phyloP scores from a whole-genome alignment of 2,329 filamentous ascomycete genomes.

The Pyrenochaeta sp. region DNA sequence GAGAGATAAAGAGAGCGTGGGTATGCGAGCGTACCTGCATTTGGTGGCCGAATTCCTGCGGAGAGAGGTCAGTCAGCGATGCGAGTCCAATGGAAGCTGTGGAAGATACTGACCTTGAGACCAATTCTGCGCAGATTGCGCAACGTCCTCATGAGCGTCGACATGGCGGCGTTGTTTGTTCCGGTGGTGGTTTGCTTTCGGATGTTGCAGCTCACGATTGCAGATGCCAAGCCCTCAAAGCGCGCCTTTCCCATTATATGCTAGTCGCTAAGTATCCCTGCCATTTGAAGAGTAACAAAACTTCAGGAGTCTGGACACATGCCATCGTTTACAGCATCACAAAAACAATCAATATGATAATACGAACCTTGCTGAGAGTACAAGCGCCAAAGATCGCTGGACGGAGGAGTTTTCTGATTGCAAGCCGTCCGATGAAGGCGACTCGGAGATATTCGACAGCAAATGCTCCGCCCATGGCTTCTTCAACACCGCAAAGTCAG shows the following conservation, averaged over 20 bases:
- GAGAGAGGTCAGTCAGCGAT: conserved; percentile 42
- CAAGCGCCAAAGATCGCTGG: conserved; percentile 29
- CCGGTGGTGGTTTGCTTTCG: conserved; percentile 17
- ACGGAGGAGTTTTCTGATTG: conserved; percentile 24
- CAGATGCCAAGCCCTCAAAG: conserved; percentile 31
- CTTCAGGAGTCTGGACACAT: conserved; percentile 26
- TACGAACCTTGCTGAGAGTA: conserved; percentile 38
- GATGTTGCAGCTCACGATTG: conserved; percentile 32
- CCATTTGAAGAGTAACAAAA: conserved; percentile 33
- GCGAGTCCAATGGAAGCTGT: conserved; percentile 16
- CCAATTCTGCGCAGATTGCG: conserved; percentile 88
- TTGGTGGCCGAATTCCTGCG: conserved; percentile 88
- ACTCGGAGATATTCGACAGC: conserved; percentile 47
- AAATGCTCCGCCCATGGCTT: conserved; percentile 31
- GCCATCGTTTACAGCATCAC: conserved; percentile 1
- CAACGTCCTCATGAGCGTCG: conserved; percentile 85
- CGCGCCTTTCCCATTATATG: conserved; percentile 7
- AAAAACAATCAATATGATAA: conserved; percentile 40
- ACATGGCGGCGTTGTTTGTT: conserved; percentile 71
- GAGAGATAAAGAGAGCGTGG: conserved; percentile 29
- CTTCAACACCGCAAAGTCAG: conserved; percentile 56
- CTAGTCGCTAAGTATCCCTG: conserved; percentile 20
- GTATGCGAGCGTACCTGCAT: conserved; percentile 74
- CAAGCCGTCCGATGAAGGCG: conserved; percentile 23
- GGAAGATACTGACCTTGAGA: conserved; percentile 71